phyloP scores from a whole-genome alignment of 2,329 filamentous ascomycete species.

The Trichoderma afroharzianum region DNA sequence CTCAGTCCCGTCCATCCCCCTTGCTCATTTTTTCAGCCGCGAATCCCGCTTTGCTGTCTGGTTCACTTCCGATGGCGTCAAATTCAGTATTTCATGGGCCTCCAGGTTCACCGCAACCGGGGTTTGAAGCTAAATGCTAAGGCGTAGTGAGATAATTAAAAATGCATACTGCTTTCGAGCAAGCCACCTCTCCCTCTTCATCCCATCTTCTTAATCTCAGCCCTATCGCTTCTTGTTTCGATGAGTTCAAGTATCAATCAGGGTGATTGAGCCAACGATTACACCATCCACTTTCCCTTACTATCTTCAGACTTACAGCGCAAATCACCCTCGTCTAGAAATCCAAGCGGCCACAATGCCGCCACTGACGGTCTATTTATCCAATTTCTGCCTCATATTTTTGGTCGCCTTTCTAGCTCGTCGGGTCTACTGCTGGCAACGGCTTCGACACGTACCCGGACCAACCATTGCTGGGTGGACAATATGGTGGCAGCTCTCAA shows the following conservation, averaged over 20 bases:
- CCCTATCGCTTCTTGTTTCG: not conserved
- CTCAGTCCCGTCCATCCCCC: not conserved
- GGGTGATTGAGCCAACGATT: not conserved
- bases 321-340: not conserved
- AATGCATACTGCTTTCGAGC: not conserved
- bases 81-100: not conserved
- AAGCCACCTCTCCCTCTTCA: not conserved
- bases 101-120: not conserved
- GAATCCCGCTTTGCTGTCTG: not conserved
- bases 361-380: not conserved
- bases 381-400: not conserved
- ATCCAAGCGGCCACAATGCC: not conserved
- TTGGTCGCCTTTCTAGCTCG: not conserved
- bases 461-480: constrained; percentile 27
- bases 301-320: not conserved
- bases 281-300: not conserved
- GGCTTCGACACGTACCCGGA: constrained; percentile 29
- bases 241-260: not conserved
- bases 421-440: constrained; percentile 25
- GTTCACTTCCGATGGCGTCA: not conserved
- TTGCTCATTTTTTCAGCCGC: not conserved
- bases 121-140: not conserved
- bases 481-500: constrained; percentile 29
- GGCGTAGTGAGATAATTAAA: not conserved
- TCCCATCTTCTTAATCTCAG: not conserved